These are phyloP conservation scores for Melaleuca alternifolia DNA, from an alignment of 345 rosid species.

Conservation along the genomic window DNA sequence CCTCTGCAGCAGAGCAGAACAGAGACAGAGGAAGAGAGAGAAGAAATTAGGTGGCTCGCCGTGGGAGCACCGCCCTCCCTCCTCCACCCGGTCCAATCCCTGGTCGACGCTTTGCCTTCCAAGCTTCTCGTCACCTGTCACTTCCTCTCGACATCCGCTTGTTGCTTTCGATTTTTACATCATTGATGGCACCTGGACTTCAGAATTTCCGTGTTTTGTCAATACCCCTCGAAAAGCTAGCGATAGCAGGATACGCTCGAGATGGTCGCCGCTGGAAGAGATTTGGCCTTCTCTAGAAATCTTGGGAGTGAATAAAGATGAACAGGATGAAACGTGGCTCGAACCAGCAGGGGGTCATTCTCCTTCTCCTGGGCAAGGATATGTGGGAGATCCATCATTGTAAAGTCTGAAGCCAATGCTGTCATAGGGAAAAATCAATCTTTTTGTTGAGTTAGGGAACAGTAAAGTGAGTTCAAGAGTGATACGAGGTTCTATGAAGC, in stretches of 20 bases:
- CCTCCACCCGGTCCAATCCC: conserved; percentile 65
- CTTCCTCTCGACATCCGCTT: conserved; percentile 11
- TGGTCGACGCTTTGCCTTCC: conserved; percentile 58
- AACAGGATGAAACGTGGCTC: not conserved
- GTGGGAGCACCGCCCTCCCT: conserved; percentile 61
- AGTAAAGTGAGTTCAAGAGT: not conserved
- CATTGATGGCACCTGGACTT: not conserved
- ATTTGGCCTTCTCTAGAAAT: not conserved
- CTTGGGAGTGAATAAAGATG: not conserved
- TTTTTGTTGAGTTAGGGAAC: not conserved
- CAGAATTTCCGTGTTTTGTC: not conserved
- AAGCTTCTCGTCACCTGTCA: conserved; percentile 57
- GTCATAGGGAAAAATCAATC: not conserved
- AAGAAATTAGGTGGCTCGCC: conserved; percentile 84
- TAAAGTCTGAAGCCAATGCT: not conserved
- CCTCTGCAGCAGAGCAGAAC: not conserved
- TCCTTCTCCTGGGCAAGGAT: not conserved
- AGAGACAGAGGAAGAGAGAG: conserved; percentile 33
- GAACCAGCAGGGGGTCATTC: not conserved
- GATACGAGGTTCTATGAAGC: not conserved
- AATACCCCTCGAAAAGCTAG: not conserved
- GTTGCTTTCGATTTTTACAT: not conserved
- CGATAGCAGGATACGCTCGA: not conserved
- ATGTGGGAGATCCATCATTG: not conserved
- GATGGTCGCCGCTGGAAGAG: not conserved